phyloP scores from a whole-genome alignment of 345 rosid species.

The Melaleuca quinquenervia region DNA sequence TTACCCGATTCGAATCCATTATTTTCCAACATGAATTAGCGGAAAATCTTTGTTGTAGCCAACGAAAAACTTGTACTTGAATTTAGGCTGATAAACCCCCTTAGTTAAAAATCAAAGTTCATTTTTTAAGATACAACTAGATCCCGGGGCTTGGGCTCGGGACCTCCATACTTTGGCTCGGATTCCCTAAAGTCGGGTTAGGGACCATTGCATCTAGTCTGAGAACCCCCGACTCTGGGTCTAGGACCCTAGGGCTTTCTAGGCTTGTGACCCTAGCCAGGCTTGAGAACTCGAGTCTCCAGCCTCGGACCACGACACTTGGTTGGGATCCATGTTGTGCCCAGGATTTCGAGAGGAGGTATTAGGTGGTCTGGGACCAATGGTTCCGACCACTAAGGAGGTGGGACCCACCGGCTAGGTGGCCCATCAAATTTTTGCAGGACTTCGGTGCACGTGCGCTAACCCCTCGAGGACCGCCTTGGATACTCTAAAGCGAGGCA shows the following conservation, averaged over 20 bases:
- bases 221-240: not conserved
- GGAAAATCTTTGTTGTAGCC: not conserved
- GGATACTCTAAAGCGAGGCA: not conserved
- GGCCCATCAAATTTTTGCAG: too few species aligned
- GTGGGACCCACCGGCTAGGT: too few species aligned
- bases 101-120: not conserved
- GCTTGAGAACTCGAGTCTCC: not conserved
- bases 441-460: not conserved
- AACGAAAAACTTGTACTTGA: not conserved
- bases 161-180: not conserved
- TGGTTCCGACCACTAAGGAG: too few species aligned
- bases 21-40: too few species aligned
- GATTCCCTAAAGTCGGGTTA: not conserved
- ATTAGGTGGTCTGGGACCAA: too few species aligned
- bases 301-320: not conserved
- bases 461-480: not conserved
- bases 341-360: not conserved
- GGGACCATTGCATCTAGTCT: not conserved
- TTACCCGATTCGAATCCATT: too few species aligned
- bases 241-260: not conserved
- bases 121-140: not conserved
- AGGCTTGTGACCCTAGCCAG: not conserved
- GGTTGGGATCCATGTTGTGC: not conserved
- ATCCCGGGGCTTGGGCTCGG: fast-evolving
- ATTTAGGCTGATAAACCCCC: not conserved